These are phyloP conservation scores for Aegilops sharonensis DNA, from an alignment of 176 grass and related monocot genomes.

Conservation along the genomic window DNA sequence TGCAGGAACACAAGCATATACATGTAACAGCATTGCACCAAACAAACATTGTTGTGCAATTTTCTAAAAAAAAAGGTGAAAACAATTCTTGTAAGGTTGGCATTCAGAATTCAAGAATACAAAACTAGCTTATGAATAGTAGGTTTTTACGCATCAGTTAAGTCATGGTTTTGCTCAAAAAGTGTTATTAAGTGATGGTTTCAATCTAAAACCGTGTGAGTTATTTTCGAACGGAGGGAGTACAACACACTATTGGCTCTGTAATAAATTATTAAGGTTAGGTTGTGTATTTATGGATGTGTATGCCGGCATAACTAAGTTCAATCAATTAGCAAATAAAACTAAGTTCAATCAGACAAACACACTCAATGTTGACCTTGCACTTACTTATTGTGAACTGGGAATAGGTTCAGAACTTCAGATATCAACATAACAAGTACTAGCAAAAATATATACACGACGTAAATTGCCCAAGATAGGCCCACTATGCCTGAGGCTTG, in stretches of 20 bases:
- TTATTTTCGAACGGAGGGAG: no score
- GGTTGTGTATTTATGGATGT: no score
- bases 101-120: neutral
- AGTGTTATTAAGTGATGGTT: no score
- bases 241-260: no score
- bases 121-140: neutral
- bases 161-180: no score
- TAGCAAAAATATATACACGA: conserved; percentile 12
- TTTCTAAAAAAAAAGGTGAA: neutral
- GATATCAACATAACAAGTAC: neutral
- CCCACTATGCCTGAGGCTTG: neutral
- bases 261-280: no score
- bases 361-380: neutral
- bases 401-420: neutral
- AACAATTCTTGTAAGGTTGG: no score
- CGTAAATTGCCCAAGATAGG: neutral
- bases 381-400: neutral
- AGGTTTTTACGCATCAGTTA: neutral
- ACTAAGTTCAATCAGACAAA: no score
- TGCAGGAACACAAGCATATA: neutral
- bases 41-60: neutral
- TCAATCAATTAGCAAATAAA: no score
- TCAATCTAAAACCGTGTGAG: no score
- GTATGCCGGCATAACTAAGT: no score
- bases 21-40: neutral